Percentiles rank a stretch among this genome's conserved stretches.
phyloP scores from a whole-genome alignment of 441 rosid species.

The Arabidopsis hybrid region DNA sequence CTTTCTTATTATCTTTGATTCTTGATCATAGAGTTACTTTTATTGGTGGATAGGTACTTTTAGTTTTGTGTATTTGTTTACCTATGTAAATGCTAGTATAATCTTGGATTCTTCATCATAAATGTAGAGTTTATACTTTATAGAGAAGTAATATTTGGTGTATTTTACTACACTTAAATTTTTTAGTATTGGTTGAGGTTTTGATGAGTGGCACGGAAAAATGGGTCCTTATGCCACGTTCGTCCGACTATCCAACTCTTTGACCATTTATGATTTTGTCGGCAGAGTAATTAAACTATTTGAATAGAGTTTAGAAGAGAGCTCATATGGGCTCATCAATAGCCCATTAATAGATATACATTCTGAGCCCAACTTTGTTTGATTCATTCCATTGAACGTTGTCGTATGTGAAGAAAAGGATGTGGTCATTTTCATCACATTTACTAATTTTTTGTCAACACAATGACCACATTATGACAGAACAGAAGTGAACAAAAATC shows the following conservation, averaged over 20 bases:
- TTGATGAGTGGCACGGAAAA: slow-evolving; percentile 32
- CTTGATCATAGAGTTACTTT: background rate
- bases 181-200: background rate
- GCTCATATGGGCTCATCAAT: background rate
- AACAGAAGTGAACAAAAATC: slow-evolving; percentile 22
- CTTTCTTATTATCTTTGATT: background rate
- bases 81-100: background rate
- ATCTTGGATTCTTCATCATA: background rate
- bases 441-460: slow-evolving; percentile 7
- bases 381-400: background rate
- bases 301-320: slow-evolving; percentile 12
- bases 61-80: background rate
- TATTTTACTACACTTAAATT: background rate
- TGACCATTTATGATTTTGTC: slow-evolving; percentile 30
- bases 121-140: background rate
- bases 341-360: background rate
- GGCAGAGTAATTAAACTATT: background rate
- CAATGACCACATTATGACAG: slow-evolving; percentile 37
- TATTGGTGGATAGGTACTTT: background rate
- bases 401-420: background rate
- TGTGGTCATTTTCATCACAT: slow-evolving; percentile 25
- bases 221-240: slow-evolving; percentile 12
- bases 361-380: background rate
- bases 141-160: background rate
- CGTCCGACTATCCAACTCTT: too few species aligned